Base-by-base conservation (phyloP, 805 yeast genomes). In the Saturnispora dispora region DNA sequence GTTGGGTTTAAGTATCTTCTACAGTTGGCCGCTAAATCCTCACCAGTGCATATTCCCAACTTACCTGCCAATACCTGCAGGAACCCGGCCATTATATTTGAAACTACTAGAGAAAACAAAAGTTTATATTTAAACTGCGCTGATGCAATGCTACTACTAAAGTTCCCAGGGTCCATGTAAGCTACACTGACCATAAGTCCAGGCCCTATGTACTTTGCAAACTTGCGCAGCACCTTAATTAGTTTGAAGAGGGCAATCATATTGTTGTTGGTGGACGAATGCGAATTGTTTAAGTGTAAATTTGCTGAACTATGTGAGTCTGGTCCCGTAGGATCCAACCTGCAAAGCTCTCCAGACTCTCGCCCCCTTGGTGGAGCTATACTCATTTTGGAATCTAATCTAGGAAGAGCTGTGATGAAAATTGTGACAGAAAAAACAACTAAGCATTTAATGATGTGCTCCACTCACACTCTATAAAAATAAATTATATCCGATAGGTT, bases 151-250 rank as follows among this genome's bases (percentile, higher is more conserved):
- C 93, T 95, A 1, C 97, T 88, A 37, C 96, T 85, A 67, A 90
- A 91, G 69, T 93, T 91, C 4, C 99, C 99, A 0, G 99, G 98
- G 61, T 91, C 98, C 88, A 93, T 88, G 65, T 90, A 93, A 0
- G 97, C 91, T 33, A 91, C 96, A 4, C 90, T 78, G 2, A 93
- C 95, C 95, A 91, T 85, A 46, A 91, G 71, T 0, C 99, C 98
- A 0, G 98, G 98, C 0, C 98, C 98, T n/a, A 91, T 73, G 63
- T 71, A 73, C 28, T 61, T 58, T 53, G 71, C 52, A 64, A 74
- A 77, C 51, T 74, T 50, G 32, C 17, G 23, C 15, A 43, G 28
- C 3, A 46, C 20, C 8, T 23, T 27, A 11, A 40, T 10, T 8
- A 23, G 15, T 11, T 15, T 35, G 13, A 15, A 20, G 11, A 32